These are phyloP conservation scores for Trametes elegans DNA, from an alignment of 768 basidiomycete genomes.

Conservation along the genomic window DNA sequence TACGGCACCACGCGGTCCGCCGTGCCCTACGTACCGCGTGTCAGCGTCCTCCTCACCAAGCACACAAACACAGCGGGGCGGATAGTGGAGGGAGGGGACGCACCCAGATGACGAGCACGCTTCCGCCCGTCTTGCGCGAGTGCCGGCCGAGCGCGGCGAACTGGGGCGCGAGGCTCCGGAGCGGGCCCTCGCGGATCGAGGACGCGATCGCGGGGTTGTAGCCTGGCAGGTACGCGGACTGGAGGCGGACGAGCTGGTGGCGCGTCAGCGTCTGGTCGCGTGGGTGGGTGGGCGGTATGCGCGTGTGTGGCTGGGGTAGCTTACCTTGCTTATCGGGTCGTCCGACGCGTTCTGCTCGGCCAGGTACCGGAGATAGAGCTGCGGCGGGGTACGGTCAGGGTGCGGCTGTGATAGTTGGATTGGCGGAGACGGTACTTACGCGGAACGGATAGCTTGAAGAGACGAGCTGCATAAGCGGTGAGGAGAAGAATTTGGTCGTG, in stretches of 20 bases:
- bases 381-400: background rate
- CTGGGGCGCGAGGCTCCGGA: conserved; percentile 56
- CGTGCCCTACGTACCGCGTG: conserved; percentile 45
- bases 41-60: background rate
- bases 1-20: conserved; percentile 54
- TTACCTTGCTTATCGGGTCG: conserved; percentile 31
- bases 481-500: conserved; percentile 76
- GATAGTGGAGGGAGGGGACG: conserved; percentile 21
- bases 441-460: conserved; percentile 61
- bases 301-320: background rate
- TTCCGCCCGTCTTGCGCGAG: conserved; percentile 40
- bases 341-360: conserved; percentile 28
- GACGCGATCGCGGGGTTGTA: conserved; percentile 79
- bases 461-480: conserved; percentile 66
- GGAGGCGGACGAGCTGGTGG: conserved; percentile 65
- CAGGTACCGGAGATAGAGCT: conserved; percentile 36
- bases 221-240: conserved; percentile 72
- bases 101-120: conserved; percentile 67
- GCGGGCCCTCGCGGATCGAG: conserved; percentile 67
- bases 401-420: background rate
- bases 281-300: background rate
- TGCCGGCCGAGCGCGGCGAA: conserved; percentile 45
- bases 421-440: conserved; percentile 35
- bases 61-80: background rate
- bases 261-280: background rate